Evolutionary conservation across 208 protist species (phyloP), one percentile per base, ranked within the genome.

Genomic region (Dictyostelium gargantuum): DNA sequence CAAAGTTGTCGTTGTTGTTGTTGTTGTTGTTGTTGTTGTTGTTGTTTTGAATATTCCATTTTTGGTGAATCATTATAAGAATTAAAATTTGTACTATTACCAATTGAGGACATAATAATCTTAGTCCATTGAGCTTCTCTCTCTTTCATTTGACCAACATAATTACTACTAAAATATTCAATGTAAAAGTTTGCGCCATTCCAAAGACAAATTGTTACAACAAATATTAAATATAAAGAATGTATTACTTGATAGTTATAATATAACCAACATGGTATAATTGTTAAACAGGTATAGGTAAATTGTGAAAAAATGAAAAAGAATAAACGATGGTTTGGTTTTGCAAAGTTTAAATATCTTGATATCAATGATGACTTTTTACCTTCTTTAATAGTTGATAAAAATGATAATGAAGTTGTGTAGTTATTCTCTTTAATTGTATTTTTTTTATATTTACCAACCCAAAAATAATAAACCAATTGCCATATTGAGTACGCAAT

Each of bases 181-280:
- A 89, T 68, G 29, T 89, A 89, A 68, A 66, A 89, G 35, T 89
- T 89, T 29, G 82, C 82, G 38, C 82, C 82, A 44, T 89, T 89
- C 82, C 82, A 89, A n/a, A 89, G 13, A 54, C 68, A 48, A 23
- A 79, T 38, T 1, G 68, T 10, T 3, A 89, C 26, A 23, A 89
- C 56, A 32, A 29, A 21, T 10, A 89, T 23, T 40, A 89, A 52
- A 35, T 68, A 89, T 1, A 74, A 13, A 19, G 46, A 29, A 68
- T 89, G 82, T 23, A 89, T 2, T 0, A 66, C 32, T 29, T 63
- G 46, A 54, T 63, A 52, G 1, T 79, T 63, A 40, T 89, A 89
- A n/a, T 35, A 58, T 11, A 89, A 44, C 46, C 32, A 58, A 79
- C 50, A 68, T 50, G 82, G 82, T 17, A 89, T 4, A 4, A 89